These are phyloP conservation scores for Penicillium vulpinum DNA, from an alignment of 2,329 filamentous ascomycete species.

Conservation along the genomic window DNA sequence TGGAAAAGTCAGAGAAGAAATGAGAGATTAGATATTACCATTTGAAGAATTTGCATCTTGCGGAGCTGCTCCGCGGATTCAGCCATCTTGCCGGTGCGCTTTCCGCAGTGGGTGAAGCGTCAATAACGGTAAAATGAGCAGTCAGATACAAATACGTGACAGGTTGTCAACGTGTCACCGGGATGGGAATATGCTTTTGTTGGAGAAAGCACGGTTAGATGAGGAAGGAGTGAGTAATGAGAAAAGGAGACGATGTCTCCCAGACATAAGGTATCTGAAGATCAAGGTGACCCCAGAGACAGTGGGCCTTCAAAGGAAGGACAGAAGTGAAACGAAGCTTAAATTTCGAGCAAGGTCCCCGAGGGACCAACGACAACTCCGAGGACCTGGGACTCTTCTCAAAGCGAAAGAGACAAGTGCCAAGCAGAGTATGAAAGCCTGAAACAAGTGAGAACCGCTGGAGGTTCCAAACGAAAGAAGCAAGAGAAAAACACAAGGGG, in stretches of 20 bases:
- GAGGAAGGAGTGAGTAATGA: background rate
- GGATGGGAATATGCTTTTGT: background rate
- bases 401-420: background rate
- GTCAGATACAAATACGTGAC: background rate
- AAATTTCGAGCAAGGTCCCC: too few relatives aligned
- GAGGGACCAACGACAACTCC: background rate
- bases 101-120: background rate
- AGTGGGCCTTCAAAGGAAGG: background rate
- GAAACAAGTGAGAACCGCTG: background rate
- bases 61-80: constrained; percentile 1
- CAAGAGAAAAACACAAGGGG: background rate
- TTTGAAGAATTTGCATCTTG: background rate
- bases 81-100: background rate
- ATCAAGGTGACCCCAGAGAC: background rate
- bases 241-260: background rate
- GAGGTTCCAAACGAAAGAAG: background rate
- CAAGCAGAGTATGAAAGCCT: background rate
- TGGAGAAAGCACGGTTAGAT: background rate
- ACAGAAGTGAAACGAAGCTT: background rate
- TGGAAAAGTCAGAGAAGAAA: background rate
- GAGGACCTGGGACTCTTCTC: background rate
- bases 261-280: background rate
- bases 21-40: background rate
- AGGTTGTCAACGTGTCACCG: background rate
- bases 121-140: background rate